A percentile compares a stretch with the other conserved stretches of the same genome.
Conservation (phyloP, 2,329 filamentous ascomycete species). For the Epichloe coenophiala region DNA sequence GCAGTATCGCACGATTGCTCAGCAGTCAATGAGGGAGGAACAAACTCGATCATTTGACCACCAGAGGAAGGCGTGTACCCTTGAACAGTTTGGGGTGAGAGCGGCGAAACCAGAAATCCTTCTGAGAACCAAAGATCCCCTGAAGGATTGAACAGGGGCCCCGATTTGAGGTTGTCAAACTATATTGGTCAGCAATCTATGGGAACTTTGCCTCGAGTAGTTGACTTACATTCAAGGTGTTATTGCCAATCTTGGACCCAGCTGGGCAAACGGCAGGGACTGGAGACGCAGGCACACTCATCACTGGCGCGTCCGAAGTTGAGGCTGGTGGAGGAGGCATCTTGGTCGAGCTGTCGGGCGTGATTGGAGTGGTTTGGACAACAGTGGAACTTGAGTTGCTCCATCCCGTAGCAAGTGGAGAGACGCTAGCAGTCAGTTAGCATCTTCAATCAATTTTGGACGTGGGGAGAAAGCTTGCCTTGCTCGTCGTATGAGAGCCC, state of each 20-base stretch:
- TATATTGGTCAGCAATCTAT: slow-evolving; percentile 11
- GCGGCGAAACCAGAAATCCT: slow-evolving; percentile 25
- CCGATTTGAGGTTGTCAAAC: slow-evolving; percentile 24
- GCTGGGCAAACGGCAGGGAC: slow-evolving; percentile 14
- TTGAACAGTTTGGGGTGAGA: slow-evolving; percentile 17
- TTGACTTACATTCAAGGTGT: slow-evolving; percentile 23
- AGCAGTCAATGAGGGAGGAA: slow-evolving; percentile 21
- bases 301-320: not conserved
- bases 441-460: not conserved
- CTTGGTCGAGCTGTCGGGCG: not conserved
- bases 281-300: slow-evolving; percentile 2
- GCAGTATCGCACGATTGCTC: slow-evolving; percentile 19
- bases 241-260: slow-evolving; percentile 23
- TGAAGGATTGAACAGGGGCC: slow-evolving; percentile 26
- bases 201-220: not conserved
- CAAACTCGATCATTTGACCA: slow-evolving; percentile 25
- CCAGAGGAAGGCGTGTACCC: slow-evolving; percentile 26
- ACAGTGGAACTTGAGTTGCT: slow-evolving; percentile 16
- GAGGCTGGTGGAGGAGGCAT: not conserved
- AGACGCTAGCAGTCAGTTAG: slow-evolving; percentile 8
- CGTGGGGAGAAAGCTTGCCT: slow-evolving; percentile 12
- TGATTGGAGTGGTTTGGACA: not conserved
- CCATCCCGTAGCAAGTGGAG: slow-evolving; percentile 11
- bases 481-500: slow-evolving; percentile 18
- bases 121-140: slow-evolving; percentile 29